Percentiles rank a stretch among this genome's conserved stretches.
phyloP scores from a whole-genome alignment of 257 asterid species.

The Orobanche coerulescens region DNA sequence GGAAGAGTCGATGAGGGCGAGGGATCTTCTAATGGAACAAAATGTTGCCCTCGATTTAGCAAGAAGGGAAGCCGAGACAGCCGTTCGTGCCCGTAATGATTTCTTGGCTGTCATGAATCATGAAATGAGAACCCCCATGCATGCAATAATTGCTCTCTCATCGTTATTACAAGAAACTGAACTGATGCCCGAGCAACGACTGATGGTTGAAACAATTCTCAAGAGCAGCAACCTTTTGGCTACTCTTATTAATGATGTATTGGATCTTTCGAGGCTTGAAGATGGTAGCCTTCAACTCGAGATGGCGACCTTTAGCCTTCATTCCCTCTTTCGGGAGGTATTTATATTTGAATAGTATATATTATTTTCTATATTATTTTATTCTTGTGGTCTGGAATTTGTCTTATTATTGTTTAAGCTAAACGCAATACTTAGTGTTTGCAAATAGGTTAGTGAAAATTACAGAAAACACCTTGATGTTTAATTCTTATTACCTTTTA shows the following conservation, averaged over 20 bases:
- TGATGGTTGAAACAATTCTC: slow-evolving; percentile 95
- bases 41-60: slow-evolving; percentile 89
- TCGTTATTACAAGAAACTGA: slow-evolving; percentile 85
- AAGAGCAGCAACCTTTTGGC: slow-evolving; percentile 94
- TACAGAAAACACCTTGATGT: no score
- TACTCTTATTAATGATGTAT: slow-evolving; percentile 88
- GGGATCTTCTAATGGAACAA: slow-evolving; percentile 91
- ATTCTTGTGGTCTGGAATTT: no score
- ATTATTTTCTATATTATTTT: neutral
- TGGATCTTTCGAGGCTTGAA: slow-evolving; percentile 97
- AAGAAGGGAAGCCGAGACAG: slow-evolving; percentile 95
- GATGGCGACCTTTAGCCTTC: slow-evolving; percentile 62
- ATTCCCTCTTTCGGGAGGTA: slow-evolving; percentile 84
- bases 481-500: no score
- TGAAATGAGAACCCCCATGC: slow-evolving; percentile 99
- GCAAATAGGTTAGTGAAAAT: no score
- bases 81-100: slow-evolving; percentile 93
- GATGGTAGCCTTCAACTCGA: slow-evolving; percentile 97
- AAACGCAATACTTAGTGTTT: no score
- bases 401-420: no score
- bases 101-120: slow-evolving; percentile 98
- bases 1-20: slow-evolving; percentile 97
- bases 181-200: slow-evolving; percentile 88
- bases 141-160: slow-evolving; percentile 86
- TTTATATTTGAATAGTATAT: neutral